These are phyloP conservation scores for Kernera saxatilis DNA, from an alignment of 345 rosid genomes.

Conservation along the genomic window DNA sequence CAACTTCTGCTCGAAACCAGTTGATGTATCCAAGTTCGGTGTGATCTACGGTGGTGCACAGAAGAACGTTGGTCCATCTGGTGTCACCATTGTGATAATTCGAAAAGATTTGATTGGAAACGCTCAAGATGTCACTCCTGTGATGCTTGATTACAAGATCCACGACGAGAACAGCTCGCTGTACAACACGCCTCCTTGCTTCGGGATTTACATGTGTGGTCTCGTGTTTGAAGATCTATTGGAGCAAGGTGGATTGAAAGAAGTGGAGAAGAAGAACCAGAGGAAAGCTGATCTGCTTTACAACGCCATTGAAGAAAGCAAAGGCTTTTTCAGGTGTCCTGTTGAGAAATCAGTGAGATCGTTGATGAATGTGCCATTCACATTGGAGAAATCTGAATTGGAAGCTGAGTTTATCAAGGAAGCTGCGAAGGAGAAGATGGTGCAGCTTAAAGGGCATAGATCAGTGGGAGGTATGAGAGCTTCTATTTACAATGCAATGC, in stretches of 20 bases:
- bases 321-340: constrained; percentile 75
- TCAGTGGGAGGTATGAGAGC: constrained; percentile 99
- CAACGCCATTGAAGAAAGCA: constrained; percentile 71
- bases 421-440: constrained; percentile 91
- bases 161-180: constrained; percentile 71
- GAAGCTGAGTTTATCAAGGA: constrained; percentile 90
- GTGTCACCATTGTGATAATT: constrained; percentile 84
- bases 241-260: constrained; percentile 78
- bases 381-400: constrained; percentile 76
- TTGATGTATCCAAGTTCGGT: constrained; percentile 80
- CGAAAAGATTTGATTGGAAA: constrained; percentile 78
- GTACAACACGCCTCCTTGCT: constrained; percentile 93
- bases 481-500: constrained; percentile 98
- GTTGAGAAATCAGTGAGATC: constrained; percentile 94
- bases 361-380: constrained; percentile 96
- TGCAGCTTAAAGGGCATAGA: constrained; percentile 94
- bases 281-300: constrained; percentile 71
- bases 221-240: constrained; percentile 84
- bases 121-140: constrained; percentile 59
- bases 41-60: constrained; percentile 98
- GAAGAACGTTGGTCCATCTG: constrained; percentile 94
- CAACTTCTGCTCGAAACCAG: constrained; percentile 89
- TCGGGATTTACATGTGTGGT: constrained; percentile 90
- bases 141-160: constrained; percentile 92
- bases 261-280: constrained; percentile 84